Evolutionary conservation across 2,329 filamentous ascomycete genomes (phyloP).

Genomic region (Aspergillus versicolor): DNA sequence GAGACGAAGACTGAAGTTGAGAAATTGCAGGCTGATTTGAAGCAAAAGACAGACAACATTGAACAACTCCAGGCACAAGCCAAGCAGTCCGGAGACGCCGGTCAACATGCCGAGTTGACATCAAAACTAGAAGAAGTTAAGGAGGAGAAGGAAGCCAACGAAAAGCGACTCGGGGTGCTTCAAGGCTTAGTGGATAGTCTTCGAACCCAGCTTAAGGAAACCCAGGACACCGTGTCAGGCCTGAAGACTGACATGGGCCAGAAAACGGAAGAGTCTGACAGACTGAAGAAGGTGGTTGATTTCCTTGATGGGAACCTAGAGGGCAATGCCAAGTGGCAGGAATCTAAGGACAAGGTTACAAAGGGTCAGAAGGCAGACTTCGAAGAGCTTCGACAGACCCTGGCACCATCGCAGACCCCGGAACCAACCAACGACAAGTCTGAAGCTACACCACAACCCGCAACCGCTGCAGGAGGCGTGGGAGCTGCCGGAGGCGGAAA

Average conservation of each 20-base stretch:
- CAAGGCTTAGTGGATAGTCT: constrained; percentile 57
- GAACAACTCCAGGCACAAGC: constrained; percentile 33
- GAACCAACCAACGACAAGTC: constrained; percentile 23
- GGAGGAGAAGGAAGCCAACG: constrained; percentile 39
- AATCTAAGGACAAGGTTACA: constrained; percentile 32
- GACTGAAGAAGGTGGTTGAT: constrained; percentile 35
- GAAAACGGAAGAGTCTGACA: constrained; percentile 35
- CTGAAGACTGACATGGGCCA: constrained; percentile 45
- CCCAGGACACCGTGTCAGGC: constrained; percentile 49
- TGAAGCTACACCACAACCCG: constrained; percentile 20
- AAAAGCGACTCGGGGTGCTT: constrained; percentile 56
- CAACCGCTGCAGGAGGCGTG: constrained; percentile 22
- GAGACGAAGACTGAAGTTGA: constrained; percentile 31
- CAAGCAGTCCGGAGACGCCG: constrained; percentile 20
- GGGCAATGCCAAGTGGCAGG: constrained; percentile 36
- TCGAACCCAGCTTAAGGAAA: constrained; percentile 54
- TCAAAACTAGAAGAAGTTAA: constrained; percentile 36
- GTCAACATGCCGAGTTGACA: constrained; percentile 25
- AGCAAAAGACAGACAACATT: constrained; percentile 42
- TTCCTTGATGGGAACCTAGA: constrained; percentile 42
- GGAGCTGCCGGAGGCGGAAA: constrained; percentile 39
- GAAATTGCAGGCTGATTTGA: constrained; percentile 37
- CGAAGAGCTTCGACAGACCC: constrained; percentile 33
- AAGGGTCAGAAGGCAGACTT: constrained; percentile 37
- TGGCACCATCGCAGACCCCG: constrained; percentile 24